Evolutionary conservation across 164 flowering plant species (phyloP).

Genomic region (Stephania japonica): DNA sequence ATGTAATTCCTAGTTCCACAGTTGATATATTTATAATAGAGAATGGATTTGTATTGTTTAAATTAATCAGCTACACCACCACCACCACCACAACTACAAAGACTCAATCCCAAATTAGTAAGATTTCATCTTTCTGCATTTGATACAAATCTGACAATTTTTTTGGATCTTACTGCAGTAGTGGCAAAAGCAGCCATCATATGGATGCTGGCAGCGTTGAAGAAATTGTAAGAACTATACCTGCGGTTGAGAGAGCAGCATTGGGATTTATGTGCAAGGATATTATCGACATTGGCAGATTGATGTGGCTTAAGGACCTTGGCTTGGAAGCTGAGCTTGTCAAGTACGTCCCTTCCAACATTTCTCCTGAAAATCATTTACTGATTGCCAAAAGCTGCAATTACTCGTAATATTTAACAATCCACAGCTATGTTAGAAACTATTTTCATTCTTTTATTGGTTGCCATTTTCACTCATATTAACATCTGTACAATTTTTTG

Average conservation of each 20-base stretch:
- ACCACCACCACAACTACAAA: too few species aligned
- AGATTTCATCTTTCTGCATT: neutral
- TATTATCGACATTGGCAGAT: constrained; percentile 81
- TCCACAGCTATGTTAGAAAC: neutral
- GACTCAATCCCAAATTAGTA: neutral
- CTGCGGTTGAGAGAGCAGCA: constrained; percentile 61
- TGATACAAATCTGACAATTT: neutral
- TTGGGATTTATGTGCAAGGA: constrained; percentile 89
- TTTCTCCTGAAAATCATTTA: constrained; percentile 90
- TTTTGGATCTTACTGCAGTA: constrained; percentile 16
- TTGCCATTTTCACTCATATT: neutral
- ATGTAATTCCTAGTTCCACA: constrained; percentile 23
- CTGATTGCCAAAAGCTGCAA: constrained; percentile 37
- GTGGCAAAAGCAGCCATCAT: constrained; percentile 23
- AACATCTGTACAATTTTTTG: neutral
- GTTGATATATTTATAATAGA: neutral
- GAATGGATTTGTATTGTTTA: too few species aligned
- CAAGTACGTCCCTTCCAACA: constrained; percentile 62
- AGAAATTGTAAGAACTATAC: constrained; percentile 49
- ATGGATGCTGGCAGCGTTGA: constrained; percentile 31
- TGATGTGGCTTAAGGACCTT: constrained; percentile 62
- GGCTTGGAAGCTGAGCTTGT: constrained; percentile 51
- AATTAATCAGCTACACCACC: too few species aligned
- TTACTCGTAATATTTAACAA: constrained; percentile 5
- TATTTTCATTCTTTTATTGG: neutral